Percentiles rank a stretch among this genome's conserved stretches.
These are phyloP conservation scores for Termitomyces sp. DNA, from an alignment of 768 basidiomycete genomes.

Conservation along the genomic window DNA sequence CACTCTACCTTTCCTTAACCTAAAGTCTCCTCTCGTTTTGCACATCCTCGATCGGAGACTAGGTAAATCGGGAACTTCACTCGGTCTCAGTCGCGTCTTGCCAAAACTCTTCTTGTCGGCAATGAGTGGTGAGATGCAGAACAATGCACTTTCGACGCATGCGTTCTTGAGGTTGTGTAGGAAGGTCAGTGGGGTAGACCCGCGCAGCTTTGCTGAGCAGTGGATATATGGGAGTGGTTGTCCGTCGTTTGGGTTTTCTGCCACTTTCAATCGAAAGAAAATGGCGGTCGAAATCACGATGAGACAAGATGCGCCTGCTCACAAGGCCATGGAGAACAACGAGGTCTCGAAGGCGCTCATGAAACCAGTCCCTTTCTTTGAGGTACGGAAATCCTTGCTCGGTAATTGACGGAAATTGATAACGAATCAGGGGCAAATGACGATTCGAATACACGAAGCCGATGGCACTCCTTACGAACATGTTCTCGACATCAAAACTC, in stretches of 20 bases:
- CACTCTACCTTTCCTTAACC: conserved; percentile 83
- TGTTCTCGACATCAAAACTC: conserved; percentile 84
- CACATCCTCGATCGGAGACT: conserved; percentile 93
- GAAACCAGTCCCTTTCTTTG: conserved; percentile 88
- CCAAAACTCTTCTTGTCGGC: conserved; percentile 95
- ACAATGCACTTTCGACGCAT: conserved; percentile 86
- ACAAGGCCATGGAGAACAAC: conserved; percentile 66
- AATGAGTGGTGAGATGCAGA: conserved; percentile 84
- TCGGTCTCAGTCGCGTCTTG: conserved; percentile 91
- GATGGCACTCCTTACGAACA: conserved; percentile 99
- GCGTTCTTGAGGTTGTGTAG: conserved; percentile 89
- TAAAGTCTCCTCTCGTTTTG: conserved; percentile 94
- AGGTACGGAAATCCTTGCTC: conserved; percentile 45
- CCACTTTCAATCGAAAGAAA: conserved; percentile 94
- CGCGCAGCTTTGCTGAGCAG: conserved; percentile 92
- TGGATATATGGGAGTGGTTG: conserved; percentile 99
- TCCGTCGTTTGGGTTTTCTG: conserved; percentile 85
- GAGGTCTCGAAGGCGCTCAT: conserved; percentile 60
- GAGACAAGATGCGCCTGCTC: conserved; percentile 84
- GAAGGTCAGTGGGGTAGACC: conserved; percentile 91
- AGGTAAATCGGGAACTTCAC: conserved; percentile 92
- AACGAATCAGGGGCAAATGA: conserved; percentile 84
- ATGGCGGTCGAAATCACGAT: conserved; percentile 98
- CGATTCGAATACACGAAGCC: conserved; percentile 97
- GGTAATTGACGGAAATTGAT: conserved; percentile 1